Evolutionary conservation across 139 green algal species (phyloP), one percentile per base, ranked within the genome.

Genomic region (Ettlia oleoabundans): DNA sequence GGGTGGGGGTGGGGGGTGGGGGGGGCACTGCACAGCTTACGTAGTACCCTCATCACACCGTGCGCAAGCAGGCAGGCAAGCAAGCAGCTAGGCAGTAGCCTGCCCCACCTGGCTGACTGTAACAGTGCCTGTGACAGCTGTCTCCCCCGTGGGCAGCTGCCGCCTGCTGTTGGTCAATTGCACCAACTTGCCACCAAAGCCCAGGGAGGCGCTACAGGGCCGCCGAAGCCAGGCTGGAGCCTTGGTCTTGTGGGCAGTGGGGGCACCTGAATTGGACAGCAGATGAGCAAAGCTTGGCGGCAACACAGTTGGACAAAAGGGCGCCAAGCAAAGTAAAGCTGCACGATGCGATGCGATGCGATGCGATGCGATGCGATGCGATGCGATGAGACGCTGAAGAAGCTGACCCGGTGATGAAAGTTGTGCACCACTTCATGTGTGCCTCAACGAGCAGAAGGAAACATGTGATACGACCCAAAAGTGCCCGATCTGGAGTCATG

Each of bases 221-320:
- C 95, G 90, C 69, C 84, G 86, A 80, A 99, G 89, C 97, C 97
- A 99, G 3, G 86, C 85, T 0, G 97, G 97, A 3, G 94, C 90
- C 24, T 77, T 85, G 71, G 62, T 51, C 80, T 83, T 88, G 81
- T 64, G 81, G 28, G 32, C 41, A 2, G 61, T 28, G 0, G 71
- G 35, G 24, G 26, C 53, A 1, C 47, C 73, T 15, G 55, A 9
- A 65, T 32, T 15, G 55, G 55, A n/a, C 5, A 32, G 55, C 18
- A n/a, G 21, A 28, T 9, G 55, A 22, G 15, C 18, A 5, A n/a
- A n/a, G 55, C 21, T 28, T 9, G 30, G 21, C 55, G 21, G 21
- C 55, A 65, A 22, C 18, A 32, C 18, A 28, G 47, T 58, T 10
- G 47, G 15, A 58, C 13, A 15, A 15, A 58, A 58, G 47, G n/a